phyloP scores from a whole-genome alignment of 2,329 filamentous ascomycete genomes.

The Microdochium paspali region DNA sequence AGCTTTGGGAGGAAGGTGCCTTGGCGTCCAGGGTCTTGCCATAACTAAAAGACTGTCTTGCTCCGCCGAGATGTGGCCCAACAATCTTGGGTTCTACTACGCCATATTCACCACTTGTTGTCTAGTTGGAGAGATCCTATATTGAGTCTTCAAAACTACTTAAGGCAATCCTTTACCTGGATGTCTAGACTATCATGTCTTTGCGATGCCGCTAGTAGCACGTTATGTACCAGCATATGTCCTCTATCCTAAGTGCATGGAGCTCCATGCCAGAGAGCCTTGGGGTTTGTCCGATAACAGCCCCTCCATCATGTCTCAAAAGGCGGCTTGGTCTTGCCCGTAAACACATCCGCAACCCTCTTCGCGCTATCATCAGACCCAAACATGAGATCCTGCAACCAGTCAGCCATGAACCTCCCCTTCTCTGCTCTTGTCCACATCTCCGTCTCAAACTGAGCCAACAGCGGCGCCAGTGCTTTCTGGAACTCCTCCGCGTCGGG shows the following conservation, averaged over 20 bases:
- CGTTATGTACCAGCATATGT: no score
- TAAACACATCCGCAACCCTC: neutral
- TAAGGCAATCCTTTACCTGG: no score
- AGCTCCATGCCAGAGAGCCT: no score
- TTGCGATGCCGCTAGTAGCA: no score
- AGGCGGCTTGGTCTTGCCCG: neutral
- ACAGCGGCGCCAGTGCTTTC: neutral
- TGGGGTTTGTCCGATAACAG: no score
- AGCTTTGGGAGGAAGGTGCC: neutral
- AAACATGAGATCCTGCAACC: neutral
- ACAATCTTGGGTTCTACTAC: no score
- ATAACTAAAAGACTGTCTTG: neutral
- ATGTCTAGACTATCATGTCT: no score
- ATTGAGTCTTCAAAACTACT: no score
- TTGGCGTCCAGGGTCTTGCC: neutral
- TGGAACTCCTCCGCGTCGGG: neutral
- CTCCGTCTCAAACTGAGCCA: neutral
- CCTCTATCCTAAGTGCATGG: no score
- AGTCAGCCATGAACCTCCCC: neutral
- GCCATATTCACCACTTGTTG: no score
- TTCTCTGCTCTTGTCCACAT: neutral
- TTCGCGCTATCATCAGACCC: neutral
- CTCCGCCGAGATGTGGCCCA: no score
- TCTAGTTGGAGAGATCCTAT: no score
- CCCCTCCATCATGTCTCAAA: neutral